Percentiles rank a stretch among this genome's conserved stretches.
phyloP scores from a whole-genome alignment of 2,329 filamentous ascomycete species.

The Parascedosporium putredinis region DNA sequence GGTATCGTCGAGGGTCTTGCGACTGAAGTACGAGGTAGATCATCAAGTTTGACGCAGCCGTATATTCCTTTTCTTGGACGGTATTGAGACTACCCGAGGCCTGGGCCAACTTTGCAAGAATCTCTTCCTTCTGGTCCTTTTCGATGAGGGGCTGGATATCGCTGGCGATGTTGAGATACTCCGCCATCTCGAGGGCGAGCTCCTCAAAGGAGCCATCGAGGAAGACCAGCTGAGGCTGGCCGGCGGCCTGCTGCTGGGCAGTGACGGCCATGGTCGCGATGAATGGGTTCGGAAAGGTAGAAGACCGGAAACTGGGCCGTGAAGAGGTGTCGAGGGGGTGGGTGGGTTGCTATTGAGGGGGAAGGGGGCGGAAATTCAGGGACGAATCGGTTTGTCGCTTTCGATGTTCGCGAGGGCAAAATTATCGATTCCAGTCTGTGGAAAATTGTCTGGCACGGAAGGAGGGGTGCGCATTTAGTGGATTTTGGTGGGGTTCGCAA shows the following conservation, averaged over 20 bases:
- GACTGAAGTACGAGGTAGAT: slow-evolving; percentile 87
- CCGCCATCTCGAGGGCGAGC: slow-evolving; percentile 86
- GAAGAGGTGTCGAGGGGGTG: background rate
- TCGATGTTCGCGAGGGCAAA: slow-evolving; percentile 5
- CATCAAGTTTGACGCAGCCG: slow-evolving; percentile 91
- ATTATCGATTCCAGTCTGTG: slow-evolving; percentile 8
- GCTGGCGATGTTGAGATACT: slow-evolving; percentile 79
- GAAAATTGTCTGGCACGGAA: slow-evolving; percentile 6
- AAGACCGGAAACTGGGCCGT: background rate
- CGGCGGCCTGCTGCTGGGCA: slow-evolving; percentile 24
- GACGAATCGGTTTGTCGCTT: slow-evolving; percentile 1
- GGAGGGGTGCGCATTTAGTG: slow-evolving; percentile 6
- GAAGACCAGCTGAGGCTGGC: slow-evolving; percentile 53
- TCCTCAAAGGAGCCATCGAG: slow-evolving; percentile 92
- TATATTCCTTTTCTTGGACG: slow-evolving; percentile 93
- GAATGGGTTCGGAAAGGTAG: background rate
- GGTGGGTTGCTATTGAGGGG: background rate
- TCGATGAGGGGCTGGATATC: slow-evolving; percentile 66
- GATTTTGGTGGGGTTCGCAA: slow-evolving; percentile 7
- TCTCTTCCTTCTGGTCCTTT: slow-evolving; percentile 71
- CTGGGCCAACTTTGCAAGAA: slow-evolving; percentile 79
- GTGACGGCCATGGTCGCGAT: slow-evolving; percentile 20
- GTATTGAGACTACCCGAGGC: slow-evolving; percentile 68
- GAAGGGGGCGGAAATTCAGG: slow-evolving; percentile 7
- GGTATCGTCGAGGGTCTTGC: slow-evolving; percentile 72